Evolutionary conservation across 2,329 filamentous ascomycete species (phyloP).

Genomic region (Penicillium sp.): DNA sequence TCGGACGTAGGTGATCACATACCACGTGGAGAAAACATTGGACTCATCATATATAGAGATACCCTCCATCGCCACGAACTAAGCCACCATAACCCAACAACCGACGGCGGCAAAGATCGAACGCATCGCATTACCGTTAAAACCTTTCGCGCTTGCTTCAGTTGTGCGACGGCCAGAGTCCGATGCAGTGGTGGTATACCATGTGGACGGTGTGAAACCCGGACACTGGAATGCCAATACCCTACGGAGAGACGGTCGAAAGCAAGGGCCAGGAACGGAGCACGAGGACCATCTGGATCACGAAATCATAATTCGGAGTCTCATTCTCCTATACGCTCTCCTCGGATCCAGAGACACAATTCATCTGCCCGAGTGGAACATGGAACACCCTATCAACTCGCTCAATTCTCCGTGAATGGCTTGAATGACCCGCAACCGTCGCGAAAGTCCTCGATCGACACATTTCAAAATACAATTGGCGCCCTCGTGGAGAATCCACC

Average conservation of each 20-base stretch:
- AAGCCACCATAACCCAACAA: slow-evolving; percentile 40
- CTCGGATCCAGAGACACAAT: neutral
- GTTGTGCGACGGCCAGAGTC: slow-evolving; percentile 42
- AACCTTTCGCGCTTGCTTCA: slow-evolving; percentile 43
- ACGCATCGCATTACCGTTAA: slow-evolving; percentile 44
- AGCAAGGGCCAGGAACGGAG: slow-evolving; percentile 24
- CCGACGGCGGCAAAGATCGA: slow-evolving; percentile 34
- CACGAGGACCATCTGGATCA: slow-evolving; percentile 5
- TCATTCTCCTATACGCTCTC: slow-evolving; percentile 6
- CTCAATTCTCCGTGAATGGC: slow-evolving; percentile 8
- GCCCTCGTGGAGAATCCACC: neutral
- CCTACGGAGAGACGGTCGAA: slow-evolving; percentile 42
- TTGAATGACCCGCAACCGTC: neutral
- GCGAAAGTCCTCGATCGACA: neutral
- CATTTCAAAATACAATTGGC: neutral
- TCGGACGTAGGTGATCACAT: slow-evolving; percentile 35
- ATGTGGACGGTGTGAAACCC: slow-evolving; percentile 39
- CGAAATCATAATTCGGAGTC: slow-evolving; percentile 10
- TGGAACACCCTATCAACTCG: slow-evolving; percentile 2
- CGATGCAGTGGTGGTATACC: slow-evolving; percentile 41
- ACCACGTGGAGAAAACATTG: neutral
- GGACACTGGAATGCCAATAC: slow-evolving; percentile 41
- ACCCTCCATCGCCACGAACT: slow-evolving; percentile 43
- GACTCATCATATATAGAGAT: slow-evolving; percentile 27
- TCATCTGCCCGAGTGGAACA: neutral